Evolutionary conservation across 164 flowering plant genomes (phyloP).

Genomic region (Umbellularia californica): DNA sequence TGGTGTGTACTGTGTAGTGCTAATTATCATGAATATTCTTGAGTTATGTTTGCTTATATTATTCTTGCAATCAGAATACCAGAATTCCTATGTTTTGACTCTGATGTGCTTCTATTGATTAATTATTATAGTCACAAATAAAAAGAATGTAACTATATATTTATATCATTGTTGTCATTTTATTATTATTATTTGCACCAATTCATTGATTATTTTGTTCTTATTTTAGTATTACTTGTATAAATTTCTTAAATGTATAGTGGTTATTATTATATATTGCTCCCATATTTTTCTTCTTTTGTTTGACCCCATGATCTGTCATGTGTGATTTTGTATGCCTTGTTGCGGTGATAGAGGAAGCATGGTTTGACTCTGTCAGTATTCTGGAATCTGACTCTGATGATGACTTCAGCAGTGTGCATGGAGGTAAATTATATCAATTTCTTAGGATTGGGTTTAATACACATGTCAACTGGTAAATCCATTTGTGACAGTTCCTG

Average conservation of each 20-base stretch:
- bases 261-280: not conserved
- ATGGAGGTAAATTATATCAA: constrained; percentile 60
- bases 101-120: not conserved
- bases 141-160: no score
- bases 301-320: not conserved
- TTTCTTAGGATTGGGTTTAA: not conserved
- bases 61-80: not conserved
- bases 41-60: not conserved
- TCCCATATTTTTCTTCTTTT: not conserved
- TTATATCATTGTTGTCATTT: no score
- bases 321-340: constrained; percentile 28
- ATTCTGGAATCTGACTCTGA: constrained; percentile 92
- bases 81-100: not conserved
- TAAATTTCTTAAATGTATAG: not conserved
- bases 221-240: not conserved
- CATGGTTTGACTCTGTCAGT: constrained; percentile 89
- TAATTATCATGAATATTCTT: no score
- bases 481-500: not conserved
- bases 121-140: no score
- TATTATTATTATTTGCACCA: not conserved
- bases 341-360: constrained; percentile 51
- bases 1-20: not conserved
- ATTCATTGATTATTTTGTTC: not conserved
- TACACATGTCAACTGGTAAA: not conserved
- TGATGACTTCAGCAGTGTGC: constrained; percentile 85